Evolutionary conservation across 2,329 filamentous ascomycete genomes (phyloP), one percentile per base, ranked within the genome.

Genomic region (Verruconis gallopava): DNA sequence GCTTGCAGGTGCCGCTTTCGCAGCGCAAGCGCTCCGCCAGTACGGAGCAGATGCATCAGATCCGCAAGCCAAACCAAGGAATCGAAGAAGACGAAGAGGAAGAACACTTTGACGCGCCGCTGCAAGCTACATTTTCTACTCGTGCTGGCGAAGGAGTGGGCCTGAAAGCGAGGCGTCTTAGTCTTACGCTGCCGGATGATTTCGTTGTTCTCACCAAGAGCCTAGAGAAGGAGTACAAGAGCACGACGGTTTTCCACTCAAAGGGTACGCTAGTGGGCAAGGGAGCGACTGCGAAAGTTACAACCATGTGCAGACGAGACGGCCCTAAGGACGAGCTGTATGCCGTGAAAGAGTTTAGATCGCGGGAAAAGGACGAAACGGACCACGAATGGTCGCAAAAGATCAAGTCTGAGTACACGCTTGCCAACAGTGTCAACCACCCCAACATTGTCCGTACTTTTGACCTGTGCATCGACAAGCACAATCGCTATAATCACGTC

Each of bases 341-440:
- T 50, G 86, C 86, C 0, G 85, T 93, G 51, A 94, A 94, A 63
- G 83, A 91, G 54, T 93, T 93, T 58, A 77, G 85, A 9, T 73
- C 75, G 49, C 81, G 82, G 58, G 77, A 77, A 25, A 69, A 72
- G 22, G 69, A 71, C 32, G 85, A 93, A 56, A 77, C 73, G 6
- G 67, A 74, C 47, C 71, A 76, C 21, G 83, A 91, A 39, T 93
- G 93, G 58, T 74, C 83, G 49, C 80, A 85, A 61, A 91, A 93
- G 67, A 83, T 93, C 65, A 93, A 89, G 60, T 88, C 83, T 1
- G 86, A 94, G 57, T 94, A 78, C 63, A 85, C 79, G 58, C 86
- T 93, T 49, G 83, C 83, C 46, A 88, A 88, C 65, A 85, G 81
- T 49, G 64, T 88, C 46, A 75, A 85, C 52, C 85, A 93, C 56